These are phyloP conservation scores for Aspergillus incahuasiensis DNA, from an alignment of 495 filamentous ascomycete species.

Conservation along the genomic window DNA sequence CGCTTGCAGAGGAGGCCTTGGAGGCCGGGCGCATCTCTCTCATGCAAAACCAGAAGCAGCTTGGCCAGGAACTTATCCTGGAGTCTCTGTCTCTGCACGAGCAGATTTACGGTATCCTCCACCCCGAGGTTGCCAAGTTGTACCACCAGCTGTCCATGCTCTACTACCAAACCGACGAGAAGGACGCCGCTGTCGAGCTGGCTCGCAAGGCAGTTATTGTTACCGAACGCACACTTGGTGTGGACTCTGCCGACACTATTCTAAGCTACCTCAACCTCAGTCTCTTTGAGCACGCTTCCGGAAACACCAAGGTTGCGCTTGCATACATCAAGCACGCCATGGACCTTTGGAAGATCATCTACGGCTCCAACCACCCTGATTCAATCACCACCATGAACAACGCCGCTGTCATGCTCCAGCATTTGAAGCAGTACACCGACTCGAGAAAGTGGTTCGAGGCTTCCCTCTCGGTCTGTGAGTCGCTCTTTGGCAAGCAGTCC, in stretches of 20 bases:
- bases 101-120: conserved; percentile 97
- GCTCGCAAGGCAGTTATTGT: conserved; percentile 96
- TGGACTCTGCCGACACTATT: conserved; percentile 91
- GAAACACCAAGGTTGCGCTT: conserved; percentile 79
- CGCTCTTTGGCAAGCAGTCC: conserved; percentile 78
- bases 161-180: conserved; percentile 94
- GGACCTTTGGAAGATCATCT: conserved; percentile 95
- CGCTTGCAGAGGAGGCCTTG: conserved; percentile 89
- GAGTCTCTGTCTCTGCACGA: conserved; percentile 96
- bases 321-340: conserved; percentile 87
- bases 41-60: conserved; percentile 88
- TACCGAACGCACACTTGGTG: conserved; percentile 86
- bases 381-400: conserved; percentile 99
- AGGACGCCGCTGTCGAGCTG: conserved; percentile 88
- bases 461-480: conserved; percentile 79
- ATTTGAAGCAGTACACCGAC: conserved; percentile 84
- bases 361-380: conserved; percentile 89
- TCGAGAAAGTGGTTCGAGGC: conserved; percentile 96
- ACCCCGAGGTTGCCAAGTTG: conserved; percentile 92
- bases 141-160: conserved; percentile 94
- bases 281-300: conserved; percentile 88
- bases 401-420: conserved; percentile 95
- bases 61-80: conserved; percentile 91
- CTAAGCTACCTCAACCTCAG: conserved; percentile 92
- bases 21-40: conserved; percentile 94